Conservation (phyloP, 129 eudicot species). For the Flaveria ramosissima region DNA sequence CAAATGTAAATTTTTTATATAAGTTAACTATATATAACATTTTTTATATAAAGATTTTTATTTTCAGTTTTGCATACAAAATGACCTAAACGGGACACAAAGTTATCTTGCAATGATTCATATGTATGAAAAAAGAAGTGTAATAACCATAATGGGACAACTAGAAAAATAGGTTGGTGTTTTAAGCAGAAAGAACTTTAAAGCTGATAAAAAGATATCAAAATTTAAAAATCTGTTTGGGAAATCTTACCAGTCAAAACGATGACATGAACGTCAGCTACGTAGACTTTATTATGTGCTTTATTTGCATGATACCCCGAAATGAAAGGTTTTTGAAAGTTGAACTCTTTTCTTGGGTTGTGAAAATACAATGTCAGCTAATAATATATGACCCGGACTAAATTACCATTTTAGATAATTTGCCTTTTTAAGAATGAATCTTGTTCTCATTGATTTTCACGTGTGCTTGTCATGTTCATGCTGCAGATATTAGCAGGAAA, state of each 20-base stretch:
- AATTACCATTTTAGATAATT: background rate
- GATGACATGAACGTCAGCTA: background rate
- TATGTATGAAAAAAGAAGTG: background rate
- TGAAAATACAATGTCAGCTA: background rate
- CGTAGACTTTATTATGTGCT: background rate
- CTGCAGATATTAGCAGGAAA: constrained; percentile 61
- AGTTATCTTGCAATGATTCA: background rate
- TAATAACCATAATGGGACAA: background rate
- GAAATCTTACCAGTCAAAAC: background rate
- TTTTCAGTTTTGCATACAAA: background rate
- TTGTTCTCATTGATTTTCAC: background rate
- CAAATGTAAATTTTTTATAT: background rate
- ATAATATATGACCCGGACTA: background rate
- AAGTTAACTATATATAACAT: background rate
- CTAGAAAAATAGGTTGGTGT: background rate
- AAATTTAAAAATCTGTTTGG: background rate
- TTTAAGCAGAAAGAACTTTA: background rate
- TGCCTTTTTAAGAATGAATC: background rate
- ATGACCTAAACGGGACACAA: background rate
- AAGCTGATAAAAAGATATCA: background rate
- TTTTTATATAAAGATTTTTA: background rate
- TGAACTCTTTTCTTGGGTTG: background rate
- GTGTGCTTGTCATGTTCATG: background rate
- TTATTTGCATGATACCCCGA: background rate
- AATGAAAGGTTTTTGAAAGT: constrained; percentile 1